phyloP scores from a whole-genome alignment of 257 asterid genomes.

The Solanum ossicruentum region DNA sequence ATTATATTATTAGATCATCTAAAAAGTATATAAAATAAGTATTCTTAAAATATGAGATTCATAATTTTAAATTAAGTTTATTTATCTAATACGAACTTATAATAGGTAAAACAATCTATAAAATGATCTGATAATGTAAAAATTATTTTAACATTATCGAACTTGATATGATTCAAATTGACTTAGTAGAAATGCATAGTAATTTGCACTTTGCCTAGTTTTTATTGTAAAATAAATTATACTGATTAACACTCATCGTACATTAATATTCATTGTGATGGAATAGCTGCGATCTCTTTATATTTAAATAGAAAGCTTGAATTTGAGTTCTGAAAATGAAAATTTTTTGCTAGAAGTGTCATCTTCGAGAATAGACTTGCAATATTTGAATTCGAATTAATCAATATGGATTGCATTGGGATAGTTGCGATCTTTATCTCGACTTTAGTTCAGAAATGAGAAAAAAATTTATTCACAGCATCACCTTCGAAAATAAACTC shows the following conservation, averaged over 20 bases:
- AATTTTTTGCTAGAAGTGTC: no score
- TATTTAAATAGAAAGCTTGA: no score
- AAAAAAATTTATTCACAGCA: accelerated
- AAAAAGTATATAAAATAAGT: no score
- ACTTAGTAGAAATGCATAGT: neutral
- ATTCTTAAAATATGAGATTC: no score
- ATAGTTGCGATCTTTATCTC: neutral
- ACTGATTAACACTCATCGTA: neutral
- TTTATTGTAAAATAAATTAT: neutral
- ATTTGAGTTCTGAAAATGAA: no score
- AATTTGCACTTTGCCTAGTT: neutral
- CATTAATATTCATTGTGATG: neutral
- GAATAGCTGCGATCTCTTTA: neutral
- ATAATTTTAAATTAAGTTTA: no score
- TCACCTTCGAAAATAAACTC: accelerated
- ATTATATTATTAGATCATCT: neutral
- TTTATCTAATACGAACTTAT: neutral
- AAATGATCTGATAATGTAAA: neutral
- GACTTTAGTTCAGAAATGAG: neutral
- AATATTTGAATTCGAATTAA: no score
- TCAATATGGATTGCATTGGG: neutral
- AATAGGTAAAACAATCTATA: neutral
- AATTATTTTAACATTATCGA: neutral
- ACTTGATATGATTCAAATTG: neutral
- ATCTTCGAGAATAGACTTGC: no score